Evolutionary conservation across 129 eudicot species (phyloP).

Genomic region (Flaveria robusta): DNA sequence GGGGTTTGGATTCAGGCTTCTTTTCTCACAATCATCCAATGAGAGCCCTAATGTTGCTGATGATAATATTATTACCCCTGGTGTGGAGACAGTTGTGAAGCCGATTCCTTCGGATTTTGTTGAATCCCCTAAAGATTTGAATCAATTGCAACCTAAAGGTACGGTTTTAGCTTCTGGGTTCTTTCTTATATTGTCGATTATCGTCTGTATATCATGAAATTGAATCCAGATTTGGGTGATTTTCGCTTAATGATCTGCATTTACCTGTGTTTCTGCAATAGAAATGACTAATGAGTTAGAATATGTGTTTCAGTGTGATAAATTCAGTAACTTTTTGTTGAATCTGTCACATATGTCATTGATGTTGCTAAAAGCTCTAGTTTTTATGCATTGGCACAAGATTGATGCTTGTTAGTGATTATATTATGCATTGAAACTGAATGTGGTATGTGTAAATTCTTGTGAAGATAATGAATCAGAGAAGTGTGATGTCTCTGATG

Average conservation of each 20-base stretch:
- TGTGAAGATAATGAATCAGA: constrained; percentile 46
- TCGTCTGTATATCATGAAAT: constrained; percentile 3
- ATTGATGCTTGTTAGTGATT: constrained; percentile 6
- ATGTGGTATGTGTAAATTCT: background rate
- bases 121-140: constrained; percentile 26
- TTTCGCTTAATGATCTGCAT: constrained; percentile 25
- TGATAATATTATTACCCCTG: constrained; percentile 31
- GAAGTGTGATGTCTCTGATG: constrained; percentile 61
- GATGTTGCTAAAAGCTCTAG: background rate
- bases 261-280: background rate
- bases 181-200: constrained; percentile 3
- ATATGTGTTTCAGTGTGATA: constrained; percentile 15
- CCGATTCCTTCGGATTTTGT: constrained; percentile 25
- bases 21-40: constrained; percentile 47
- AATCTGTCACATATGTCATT: constrained; percentile 1
- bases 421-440: constrained; percentile 8
- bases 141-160: constrained; percentile 44
- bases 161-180: background rate
- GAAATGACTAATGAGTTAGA: background rate
- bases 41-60: constrained; percentile 43
- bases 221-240: constrained; percentile 9
- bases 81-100: constrained; percentile 27
- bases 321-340: background rate
- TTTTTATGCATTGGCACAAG: background rate
- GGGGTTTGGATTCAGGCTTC: constrained; percentile 62